These are phyloP conservation scores for Knoxia roxburghii DNA, from an alignment of 257 asterid species.

Conservation along the genomic window DNA sequence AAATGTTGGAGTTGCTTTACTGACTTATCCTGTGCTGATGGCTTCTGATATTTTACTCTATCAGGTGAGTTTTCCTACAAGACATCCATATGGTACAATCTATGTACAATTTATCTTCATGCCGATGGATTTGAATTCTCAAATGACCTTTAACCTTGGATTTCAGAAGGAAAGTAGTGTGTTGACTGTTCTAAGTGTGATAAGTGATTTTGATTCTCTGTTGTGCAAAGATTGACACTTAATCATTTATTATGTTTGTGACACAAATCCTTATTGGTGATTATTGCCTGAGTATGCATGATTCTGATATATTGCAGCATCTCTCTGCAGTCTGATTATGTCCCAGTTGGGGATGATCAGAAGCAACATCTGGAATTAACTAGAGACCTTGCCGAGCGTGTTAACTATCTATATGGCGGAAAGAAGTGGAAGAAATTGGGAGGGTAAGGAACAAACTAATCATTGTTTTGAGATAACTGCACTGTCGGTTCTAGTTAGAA, in stretches of 20 bases:
- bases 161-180: neutral
- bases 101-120: conserved; percentile 3
- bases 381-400: conserved; percentile 87
- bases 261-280: conserved; percentile 14
- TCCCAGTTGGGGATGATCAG: conserved; percentile 99
- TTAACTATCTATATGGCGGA: conserved; percentile 86
- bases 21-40: conserved; percentile 95
- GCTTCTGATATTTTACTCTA: conserved; percentile 95
- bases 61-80: conserved; percentile 45
- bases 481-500: neutral
- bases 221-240: neutral
- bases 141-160: neutral
- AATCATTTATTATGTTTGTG: neutral
- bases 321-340: conserved; percentile 88
- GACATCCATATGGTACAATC: neutral
- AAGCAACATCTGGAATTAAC: conserved; percentile 95
- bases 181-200: neutral
- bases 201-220: neutral
- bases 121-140: neutral
- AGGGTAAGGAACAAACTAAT: conserved; percentile 52
- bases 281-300: conserved; percentile 27
- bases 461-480: neutral
- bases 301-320: conserved; percentile 33
- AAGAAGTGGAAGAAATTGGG: conserved; percentile 96
- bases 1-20: conserved; percentile 90